Evolutionary conservation across 2,329 filamentous ascomycete species (phyloP).

Genomic region (Lachnellula suecica): DNA sequence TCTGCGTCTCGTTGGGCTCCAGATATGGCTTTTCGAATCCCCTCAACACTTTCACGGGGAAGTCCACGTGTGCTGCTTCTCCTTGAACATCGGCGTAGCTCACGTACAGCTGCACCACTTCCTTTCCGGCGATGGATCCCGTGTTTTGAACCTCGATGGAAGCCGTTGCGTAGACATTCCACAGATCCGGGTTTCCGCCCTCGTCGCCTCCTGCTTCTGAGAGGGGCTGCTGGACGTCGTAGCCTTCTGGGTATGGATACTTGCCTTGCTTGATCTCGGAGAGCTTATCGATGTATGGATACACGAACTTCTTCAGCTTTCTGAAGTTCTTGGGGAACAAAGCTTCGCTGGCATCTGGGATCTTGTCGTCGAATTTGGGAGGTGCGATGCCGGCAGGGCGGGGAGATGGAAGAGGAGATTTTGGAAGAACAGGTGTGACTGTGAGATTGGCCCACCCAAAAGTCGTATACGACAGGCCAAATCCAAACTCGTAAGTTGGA

Average conservation of each 20-base stretch:
- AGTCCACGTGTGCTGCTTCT: conserved; percentile 42
- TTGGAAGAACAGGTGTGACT: conserved; percentile 40
- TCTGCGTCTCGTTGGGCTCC: conserved; percentile 48
- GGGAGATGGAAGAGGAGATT: conserved; percentile 32
- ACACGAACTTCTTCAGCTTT: conserved; percentile 62
- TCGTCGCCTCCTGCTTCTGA: conserved; percentile 64
- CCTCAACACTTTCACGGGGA: conserved; percentile 66
- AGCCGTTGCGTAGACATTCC: conserved; percentile 54
- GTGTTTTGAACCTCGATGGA: conserved; percentile 59
- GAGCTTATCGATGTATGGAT: conserved; percentile 52
- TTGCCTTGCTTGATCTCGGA: conserved; percentile 39
- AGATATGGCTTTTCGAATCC: conserved; percentile 70
- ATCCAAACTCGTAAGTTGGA: conserved; percentile 85
- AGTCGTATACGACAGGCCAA: conserved; percentile 70
- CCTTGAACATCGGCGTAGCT: conserved; percentile 34
- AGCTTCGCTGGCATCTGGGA: conserved; percentile 50
- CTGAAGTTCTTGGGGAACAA: conserved; percentile 57
- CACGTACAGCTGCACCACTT: conserved; percentile 59
- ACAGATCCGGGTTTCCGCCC: conserved; percentile 55
- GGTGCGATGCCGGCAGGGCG: conserved; percentile 39
- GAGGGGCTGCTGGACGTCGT: conserved; percentile 41
- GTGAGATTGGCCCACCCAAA: conserved; percentile 54
- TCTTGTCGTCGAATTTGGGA: conserved; percentile 47
- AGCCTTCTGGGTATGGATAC: conserved; percentile 44
- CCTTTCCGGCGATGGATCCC: conserved; percentile 48